Base-by-base conservation (phyloP, 495 filamentous ascomycete species). In the Daldinia grandis region DNA sequence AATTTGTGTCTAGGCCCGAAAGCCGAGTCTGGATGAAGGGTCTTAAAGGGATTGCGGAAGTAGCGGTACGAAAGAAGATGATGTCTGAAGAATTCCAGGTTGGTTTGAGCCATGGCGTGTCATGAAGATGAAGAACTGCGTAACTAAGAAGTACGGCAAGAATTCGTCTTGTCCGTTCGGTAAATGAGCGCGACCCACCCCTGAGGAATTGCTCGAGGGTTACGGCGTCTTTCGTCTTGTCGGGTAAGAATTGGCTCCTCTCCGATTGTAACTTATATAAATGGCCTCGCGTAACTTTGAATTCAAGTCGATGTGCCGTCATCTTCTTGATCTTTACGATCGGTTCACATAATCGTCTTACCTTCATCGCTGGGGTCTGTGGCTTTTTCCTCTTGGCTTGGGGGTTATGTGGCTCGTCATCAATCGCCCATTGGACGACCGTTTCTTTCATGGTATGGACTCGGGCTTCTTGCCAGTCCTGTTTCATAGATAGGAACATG, bases 61-160 rank as follows among this genome's bases (percentile, higher is more conserved):
- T 51, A 21, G 47, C 25, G 21, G 47, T 51, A 24, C 47, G 47
- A 51, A 51, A 27, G 47, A 51, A 51, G 14, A 51, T 27, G 19
- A 51, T 27, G 3, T 51, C 47, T 51, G 47, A 51, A 6, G 47
- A 51, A 24, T 51, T 51, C 47, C 47, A 51, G 8, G 47, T 51
- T 51, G 47, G 47, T 51, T 51, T 51, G 1, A 51, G 47, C 47
- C 47, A 51, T 27, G 47, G 47, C 47, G 47, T 51, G 19, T 51
- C 47, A 9, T 51, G 47, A 27, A 51, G 47, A 51, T 51, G 47
- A 51, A 51, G 47, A 51, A 51, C 47, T 51, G 47, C 47, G 9
- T 51, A 51, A 51, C 47, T 51, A 12, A 51, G 47, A 24, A 51
- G 25, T 24, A 51, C 14, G 47, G 47, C 47, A 51, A 51, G 47